Conservation (phyloP, 257 asterid species). For the Jaltomata sinuosa region DNA sequence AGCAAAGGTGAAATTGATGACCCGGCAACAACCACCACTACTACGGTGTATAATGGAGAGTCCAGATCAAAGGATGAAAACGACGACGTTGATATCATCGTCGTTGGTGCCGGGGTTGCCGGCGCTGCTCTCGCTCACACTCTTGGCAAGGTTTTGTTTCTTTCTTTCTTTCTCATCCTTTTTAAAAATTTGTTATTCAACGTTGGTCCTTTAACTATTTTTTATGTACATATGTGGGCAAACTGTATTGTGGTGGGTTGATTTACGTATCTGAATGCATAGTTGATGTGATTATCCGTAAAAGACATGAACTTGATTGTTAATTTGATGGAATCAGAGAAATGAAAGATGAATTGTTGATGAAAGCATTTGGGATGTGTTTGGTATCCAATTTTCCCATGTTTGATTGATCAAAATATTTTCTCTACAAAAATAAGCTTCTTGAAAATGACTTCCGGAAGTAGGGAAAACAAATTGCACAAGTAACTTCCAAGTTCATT, state of each 20-base stretch:
- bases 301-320: not conserved
- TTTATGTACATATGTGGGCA: not conserved
- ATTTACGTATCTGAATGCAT: not conserved
- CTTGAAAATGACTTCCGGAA: too few relatives aligned
- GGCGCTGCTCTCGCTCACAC: constrained; percentile 76
- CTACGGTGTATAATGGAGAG: constrained; percentile 37
- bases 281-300: not conserved
- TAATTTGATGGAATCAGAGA: not conserved
- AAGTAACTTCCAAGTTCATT: too few relatives aligned
- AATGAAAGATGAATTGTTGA: not conserved
- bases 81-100: constrained; percentile 29
- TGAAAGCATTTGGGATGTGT: not conserved
- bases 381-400: too few relatives aligned
- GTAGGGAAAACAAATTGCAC: too few relatives aligned
- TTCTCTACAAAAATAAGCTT: too few relatives aligned
- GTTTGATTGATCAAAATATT: too few relatives aligned
- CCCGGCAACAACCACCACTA: constrained; percentile 11
- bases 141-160: constrained; percentile 57
- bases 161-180: not conserved
- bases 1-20: constrained; percentile 4
- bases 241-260: not conserved
- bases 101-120: constrained; percentile 63
- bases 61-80: constrained; percentile 29
- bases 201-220: not conserved
- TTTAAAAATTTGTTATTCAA: not conserved